These are phyloP conservation scores for Oidiodendron maius DNA, from an alignment of 495 filamentous ascomycete species.

Conservation along the genomic window DNA sequence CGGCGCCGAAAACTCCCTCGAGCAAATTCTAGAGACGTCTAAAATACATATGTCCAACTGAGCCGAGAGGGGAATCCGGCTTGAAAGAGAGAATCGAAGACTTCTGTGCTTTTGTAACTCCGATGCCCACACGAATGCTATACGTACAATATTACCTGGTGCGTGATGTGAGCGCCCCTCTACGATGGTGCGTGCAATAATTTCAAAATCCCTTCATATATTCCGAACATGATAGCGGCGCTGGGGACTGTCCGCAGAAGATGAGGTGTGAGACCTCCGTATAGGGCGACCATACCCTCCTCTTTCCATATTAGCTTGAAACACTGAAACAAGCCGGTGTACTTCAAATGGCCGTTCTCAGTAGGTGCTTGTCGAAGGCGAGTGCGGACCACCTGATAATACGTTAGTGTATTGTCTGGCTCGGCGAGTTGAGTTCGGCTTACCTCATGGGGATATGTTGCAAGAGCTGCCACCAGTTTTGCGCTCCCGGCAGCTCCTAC, in stretches of 20 bases:
- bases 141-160: conserved; percentile 1
- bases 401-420: conserved; percentile 1
- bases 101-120: conserved; percentile 15
- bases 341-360: conserved; percentile 67
- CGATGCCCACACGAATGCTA: background rate
- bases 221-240: conserved; percentile 87
- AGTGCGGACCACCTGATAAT: conserved; percentile 63
- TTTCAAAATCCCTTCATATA: conserved; percentile 77
- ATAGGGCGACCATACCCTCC: conserved; percentile 74
- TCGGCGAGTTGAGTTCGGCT: conserved; percentile 9
- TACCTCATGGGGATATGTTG: conserved; percentile 88
- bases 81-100: conserved; percentile 11
- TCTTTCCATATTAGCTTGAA: conserved; percentile 77
- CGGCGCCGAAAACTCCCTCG: background rate
- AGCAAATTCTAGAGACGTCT: background rate
- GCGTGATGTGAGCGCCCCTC: no score
- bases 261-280: conserved; percentile 83
- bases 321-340: conserved; percentile 76
- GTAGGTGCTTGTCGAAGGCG: conserved; percentile 74
- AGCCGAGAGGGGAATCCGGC: background rate
- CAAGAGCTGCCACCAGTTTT: conserved; percentile 71
- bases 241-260: conserved; percentile 82
- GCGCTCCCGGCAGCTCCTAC: conserved; percentile 72
- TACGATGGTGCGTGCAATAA: conserved; percentile 18
- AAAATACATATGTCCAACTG: background rate